phyloP scores from a whole-genome alignment of 2,329 filamentous ascomycete species.

The Aureobasidium namibiae region DNA sequence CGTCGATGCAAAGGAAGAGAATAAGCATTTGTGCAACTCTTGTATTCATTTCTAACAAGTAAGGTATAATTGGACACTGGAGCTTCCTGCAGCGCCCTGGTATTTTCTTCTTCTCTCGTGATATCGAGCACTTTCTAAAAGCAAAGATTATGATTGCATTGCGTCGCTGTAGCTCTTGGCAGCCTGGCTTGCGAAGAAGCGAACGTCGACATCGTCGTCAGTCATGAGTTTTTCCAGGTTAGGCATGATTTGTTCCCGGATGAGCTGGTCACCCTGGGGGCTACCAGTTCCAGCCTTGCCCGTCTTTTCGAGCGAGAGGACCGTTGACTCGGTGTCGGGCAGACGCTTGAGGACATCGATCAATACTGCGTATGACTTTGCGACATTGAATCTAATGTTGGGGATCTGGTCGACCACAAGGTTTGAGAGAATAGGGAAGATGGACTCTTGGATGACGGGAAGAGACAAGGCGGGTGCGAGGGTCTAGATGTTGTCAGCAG shows the following conservation, averaged over 20 bases:
- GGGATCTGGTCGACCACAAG: slow-evolving; percentile 91
- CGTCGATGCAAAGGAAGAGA: background rate
- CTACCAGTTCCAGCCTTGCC: slow-evolving; percentile 43
- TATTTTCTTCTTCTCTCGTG: background rate
- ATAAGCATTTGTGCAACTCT: slow-evolving; percentile 5
- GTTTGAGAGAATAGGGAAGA: slow-evolving; percentile 92
- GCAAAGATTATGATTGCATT: slow-evolving; percentile 26
- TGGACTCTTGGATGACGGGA: slow-evolving; percentile 84
- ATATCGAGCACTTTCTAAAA: background rate
- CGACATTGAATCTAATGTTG: slow-evolving; percentile 99
- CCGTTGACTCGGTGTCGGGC: slow-evolving; percentile 70
- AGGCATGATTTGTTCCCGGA: slow-evolving; percentile 60
- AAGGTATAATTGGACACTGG: slow-evolving; percentile 8
- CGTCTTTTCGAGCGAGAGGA: slow-evolving; percentile 77
- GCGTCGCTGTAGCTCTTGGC: slow-evolving; percentile 44
- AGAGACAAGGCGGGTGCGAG: slow-evolving; percentile 87
- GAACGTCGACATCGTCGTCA: slow-evolving; percentile 95
- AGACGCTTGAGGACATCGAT: slow-evolving; percentile 88
- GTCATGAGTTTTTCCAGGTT: slow-evolving; percentile 92
- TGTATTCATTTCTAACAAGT: slow-evolving; percentile 13
- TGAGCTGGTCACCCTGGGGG: slow-evolving; percentile 25
- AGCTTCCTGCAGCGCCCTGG: slow-evolving; percentile 1
- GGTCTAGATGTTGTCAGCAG: slow-evolving; percentile 51
- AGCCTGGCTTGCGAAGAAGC: slow-evolving; percentile 93
- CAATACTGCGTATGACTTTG: slow-evolving; percentile 88